Conservation (phyloP, 2,329 filamentous ascomycete genomes). For the Orbilia ellipsospora region DNA sequence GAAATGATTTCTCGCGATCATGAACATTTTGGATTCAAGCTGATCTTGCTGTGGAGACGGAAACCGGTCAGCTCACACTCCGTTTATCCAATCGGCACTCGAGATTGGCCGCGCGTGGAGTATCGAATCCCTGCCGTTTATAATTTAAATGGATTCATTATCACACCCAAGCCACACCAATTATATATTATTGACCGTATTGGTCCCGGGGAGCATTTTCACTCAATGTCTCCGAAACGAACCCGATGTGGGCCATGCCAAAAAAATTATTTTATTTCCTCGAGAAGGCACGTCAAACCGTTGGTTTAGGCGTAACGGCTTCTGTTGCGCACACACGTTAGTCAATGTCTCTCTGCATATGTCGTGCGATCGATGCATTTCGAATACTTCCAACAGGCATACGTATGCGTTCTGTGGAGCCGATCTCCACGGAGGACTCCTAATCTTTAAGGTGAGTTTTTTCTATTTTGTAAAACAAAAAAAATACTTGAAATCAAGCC, state of each 20-base stretch:
- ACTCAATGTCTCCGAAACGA: constrained; percentile 7
- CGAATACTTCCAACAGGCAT: too few relatives aligned
- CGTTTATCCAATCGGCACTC: constrained; percentile 34
- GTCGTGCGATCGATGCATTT: too few relatives aligned
- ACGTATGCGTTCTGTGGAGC: too few relatives aligned
- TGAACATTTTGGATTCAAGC: constrained; percentile 8
- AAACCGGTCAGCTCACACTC: constrained; percentile 22
- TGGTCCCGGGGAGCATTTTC: background rate
- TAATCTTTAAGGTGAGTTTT: too few relatives aligned
- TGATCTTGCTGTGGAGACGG: constrained; percentile 20
- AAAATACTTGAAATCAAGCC: too few relatives aligned
- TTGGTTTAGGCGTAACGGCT: too few relatives aligned
- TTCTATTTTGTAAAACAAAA: too few relatives aligned
- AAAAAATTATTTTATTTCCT: too few relatives aligned
- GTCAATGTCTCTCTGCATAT: too few relatives aligned
- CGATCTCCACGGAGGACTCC: too few relatives aligned
- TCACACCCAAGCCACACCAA: constrained; percentile 18
- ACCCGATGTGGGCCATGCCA: background rate
- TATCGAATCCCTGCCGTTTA: constrained; percentile 17
- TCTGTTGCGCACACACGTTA: too few relatives aligned
- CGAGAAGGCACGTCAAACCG: too few relatives aligned
- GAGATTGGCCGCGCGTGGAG: constrained; percentile 24
- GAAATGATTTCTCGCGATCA: background rate
- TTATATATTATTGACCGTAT: background rate
- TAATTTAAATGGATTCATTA: constrained; percentile 21